These are phyloP conservation scores for Plasmodium inui DNA, from an alignment of 169 alveolate species.

Conservation along the genomic window DNA sequence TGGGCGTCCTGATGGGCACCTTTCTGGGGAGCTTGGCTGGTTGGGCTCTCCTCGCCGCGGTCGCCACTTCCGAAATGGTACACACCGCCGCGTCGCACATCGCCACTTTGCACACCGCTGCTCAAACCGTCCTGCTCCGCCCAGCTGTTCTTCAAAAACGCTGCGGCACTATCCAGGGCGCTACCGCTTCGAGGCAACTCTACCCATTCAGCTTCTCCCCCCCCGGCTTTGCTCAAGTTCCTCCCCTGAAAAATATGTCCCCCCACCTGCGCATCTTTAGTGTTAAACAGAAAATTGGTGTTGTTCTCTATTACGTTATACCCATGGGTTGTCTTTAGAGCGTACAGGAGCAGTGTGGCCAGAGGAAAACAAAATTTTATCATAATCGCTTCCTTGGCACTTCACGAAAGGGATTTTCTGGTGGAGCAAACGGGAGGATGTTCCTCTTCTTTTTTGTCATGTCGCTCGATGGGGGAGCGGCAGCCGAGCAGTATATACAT, in stretches of 20 bases:
- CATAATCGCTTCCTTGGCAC: slow-evolving; percentile 25
- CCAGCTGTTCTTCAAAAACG: neutral
- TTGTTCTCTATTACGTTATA: slow-evolving; percentile 33
- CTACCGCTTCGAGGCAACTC: neutral
- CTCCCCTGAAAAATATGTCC: neutral
- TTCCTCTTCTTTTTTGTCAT: neutral
- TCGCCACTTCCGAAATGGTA: neutral
- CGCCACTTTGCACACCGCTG: neutral
- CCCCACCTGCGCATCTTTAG: neutral
- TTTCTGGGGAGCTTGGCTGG: neutral
- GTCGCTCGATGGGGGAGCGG: neutral
- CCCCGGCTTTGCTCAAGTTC: neutral
- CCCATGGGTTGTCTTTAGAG: slow-evolving; percentile 31
- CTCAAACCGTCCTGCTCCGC: neutral
- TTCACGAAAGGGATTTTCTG: neutral
- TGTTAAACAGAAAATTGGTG: slow-evolving; percentile 25
- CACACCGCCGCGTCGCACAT: neutral
- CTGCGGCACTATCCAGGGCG: neutral
- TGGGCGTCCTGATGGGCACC: neutral
- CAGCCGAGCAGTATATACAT: neutral
- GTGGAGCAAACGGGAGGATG: neutral
- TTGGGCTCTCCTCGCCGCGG: neutral
- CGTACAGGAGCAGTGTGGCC: neutral
- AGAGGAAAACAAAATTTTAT: neutral
- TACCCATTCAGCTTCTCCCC: neutral